Evolutionary conservation across 768 basidiomycete genomes (phyloP), one percentile per base, ranked within the genome.

Genomic region (Aureoboletus auriporus): DNA sequence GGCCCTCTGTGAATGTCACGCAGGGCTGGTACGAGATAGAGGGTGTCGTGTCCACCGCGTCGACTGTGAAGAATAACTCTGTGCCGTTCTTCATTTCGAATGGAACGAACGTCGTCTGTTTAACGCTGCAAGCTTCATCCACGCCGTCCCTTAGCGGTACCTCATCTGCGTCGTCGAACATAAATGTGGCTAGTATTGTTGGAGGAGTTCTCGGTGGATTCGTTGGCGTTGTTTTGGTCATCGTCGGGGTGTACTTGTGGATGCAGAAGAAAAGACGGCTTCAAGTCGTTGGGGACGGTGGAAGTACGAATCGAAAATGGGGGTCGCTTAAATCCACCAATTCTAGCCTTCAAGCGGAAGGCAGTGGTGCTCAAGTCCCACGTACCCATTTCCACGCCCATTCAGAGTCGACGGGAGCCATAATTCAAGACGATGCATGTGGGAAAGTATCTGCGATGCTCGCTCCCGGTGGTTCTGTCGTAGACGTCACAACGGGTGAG

Each of bases 151-250:
- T 52, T n/a, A 12, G 47, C 26, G 49, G 40, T 5, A n/a, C n/a
- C n/a, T n/a, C n/a, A n/a, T n/a, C n/a, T n/a, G 48, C 64, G 6
- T 42, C 61, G 7, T 60, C 68, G 13, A 51, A 57, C 5, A 58
- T 63, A 7, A 74, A 74, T 34, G 62, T 65, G 1, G 75, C 72
- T 0, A 69, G 71, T 8, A 76, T 85, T 26, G 74, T 71, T 6
- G 84, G 82, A 2, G 75, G 75, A 23, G 71, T 77, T 16, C 53
- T 83, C 4, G 82, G 78, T 5, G 77, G 70, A 2, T 16, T 69
- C 2, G 56, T 72, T 3, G 73, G 63, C 12, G 46, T 79, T 29
- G 54, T 52, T 5, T 52, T 75, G 17, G 56, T 69, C 13, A 57
- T 67, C 7, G 44, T 71, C 23, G 53, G 70, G 50, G 48, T 71